Percentiles rank a stretch among this genome's conserved stretches.
These are phyloP conservation scores for Parafenestella ontariensis DNA, from an alignment of 2,329 filamentous ascomycete genomes.

Conservation along the genomic window DNA sequence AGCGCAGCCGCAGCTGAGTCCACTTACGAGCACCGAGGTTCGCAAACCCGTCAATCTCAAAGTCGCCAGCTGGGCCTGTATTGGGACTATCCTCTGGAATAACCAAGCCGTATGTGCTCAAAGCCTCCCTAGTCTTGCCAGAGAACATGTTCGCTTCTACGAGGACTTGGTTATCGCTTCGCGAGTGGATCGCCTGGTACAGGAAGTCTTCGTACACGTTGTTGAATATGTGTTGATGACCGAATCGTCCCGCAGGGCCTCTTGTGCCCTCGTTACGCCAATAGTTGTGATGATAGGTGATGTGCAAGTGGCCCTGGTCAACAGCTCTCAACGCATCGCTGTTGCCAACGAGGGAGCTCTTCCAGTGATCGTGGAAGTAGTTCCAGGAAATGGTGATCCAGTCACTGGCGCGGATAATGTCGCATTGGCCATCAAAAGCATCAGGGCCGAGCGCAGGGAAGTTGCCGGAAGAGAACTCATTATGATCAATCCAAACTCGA, in stretches of 20 bases:
- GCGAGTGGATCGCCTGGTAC: constrained; percentile 53
- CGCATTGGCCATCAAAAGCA: constrained; percentile 69
- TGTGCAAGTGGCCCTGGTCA: constrained; percentile 67
- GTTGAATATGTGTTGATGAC: constrained; percentile 69
- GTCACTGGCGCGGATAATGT: constrained; percentile 68
- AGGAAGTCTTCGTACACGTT: constrained; percentile 50
- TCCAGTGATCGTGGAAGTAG: constrained; percentile 66
- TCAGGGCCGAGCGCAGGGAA: constrained; percentile 65
- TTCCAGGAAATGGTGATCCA: constrained; percentile 64
- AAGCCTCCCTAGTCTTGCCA: constrained; percentile 56
- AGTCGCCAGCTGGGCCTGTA: constrained; percentile 60
- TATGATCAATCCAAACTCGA: constrained; percentile 71
- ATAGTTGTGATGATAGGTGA: constrained; percentile 74
- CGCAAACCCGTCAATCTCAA: constrained; percentile 62
- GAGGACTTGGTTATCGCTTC: constrained; percentile 54
- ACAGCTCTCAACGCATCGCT: constrained; percentile 63
- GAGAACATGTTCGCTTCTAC: constrained; percentile 58
- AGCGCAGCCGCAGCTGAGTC: no score
- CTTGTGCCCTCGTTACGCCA: constrained; percentile 70
- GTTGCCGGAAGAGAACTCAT: constrained; percentile 68
- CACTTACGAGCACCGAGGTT: constrained; percentile 61
- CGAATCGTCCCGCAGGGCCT: constrained; percentile 69
- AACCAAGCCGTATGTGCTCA: constrained; percentile 63
- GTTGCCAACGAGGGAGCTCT: constrained; percentile 67
- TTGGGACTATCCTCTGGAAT: constrained; percentile 64